These are phyloP conservation scores for Didymella pinodella DNA, from an alignment of 2,329 filamentous ascomycete genomes.

Conservation along the genomic window DNA sequence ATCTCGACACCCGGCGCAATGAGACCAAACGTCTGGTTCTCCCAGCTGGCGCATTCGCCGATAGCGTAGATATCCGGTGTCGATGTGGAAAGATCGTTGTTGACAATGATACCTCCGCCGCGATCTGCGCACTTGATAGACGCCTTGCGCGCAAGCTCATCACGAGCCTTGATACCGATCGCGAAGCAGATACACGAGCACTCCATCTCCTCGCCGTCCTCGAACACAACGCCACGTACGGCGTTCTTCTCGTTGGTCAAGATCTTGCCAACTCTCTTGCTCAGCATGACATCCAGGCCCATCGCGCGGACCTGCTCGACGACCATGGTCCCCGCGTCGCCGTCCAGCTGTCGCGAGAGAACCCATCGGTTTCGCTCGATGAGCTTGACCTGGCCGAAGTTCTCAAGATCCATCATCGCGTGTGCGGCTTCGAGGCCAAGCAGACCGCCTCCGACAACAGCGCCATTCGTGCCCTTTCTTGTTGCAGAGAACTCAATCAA, in stretches of 20 bases:
- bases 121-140: constrained; percentile 76
- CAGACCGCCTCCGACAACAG: constrained; percentile 84
- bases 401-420: constrained; percentile 85
- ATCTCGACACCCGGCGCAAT: constrained; percentile 92
- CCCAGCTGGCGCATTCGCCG: constrained; percentile 90
- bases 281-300: constrained; percentile 80
- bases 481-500: constrained; percentile 76
- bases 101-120: constrained; percentile 78
- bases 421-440: constrained; percentile 89
- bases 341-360: constrained; percentile 80
- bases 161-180: constrained; percentile 82
- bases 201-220: constrained; percentile 78
- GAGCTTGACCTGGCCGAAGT: constrained; percentile 76
- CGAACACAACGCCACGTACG: constrained; percentile 78
- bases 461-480: constrained; percentile 72
- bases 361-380: constrained; percentile 87
- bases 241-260: constrained; percentile 71
- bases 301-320: constrained; percentile 80
- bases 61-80: constrained; percentile 80
- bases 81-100: constrained; percentile 73
- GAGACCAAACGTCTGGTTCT: constrained; percentile 84
- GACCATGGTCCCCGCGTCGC: constrained; percentile 81
- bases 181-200: constrained; percentile 89
- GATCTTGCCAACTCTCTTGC: constrained; percentile 76
- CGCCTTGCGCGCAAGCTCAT: constrained; percentile 74